Evolutionary conservation across 2,329 filamentous ascomycete species (phyloP).

Genomic region (Coniochaeta sp.): DNA sequence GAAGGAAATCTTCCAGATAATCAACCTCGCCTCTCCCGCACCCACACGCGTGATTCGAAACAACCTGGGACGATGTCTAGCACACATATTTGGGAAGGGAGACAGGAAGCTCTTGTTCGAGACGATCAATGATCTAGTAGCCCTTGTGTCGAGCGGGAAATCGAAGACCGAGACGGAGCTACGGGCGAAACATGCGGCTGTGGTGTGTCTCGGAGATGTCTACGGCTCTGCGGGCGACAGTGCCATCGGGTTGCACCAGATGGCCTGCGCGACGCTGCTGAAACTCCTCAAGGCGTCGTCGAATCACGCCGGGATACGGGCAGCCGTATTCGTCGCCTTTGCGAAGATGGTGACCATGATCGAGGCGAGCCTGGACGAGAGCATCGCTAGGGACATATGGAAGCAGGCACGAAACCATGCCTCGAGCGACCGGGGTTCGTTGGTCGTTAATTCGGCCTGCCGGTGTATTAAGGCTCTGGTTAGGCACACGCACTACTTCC

Average conservation of each 20-base stretch:
- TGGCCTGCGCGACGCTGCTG: constrained; percentile 64
- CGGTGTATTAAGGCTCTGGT: constrained; percentile 70
- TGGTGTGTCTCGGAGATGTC: constrained; percentile 78
- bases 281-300: constrained; percentile 75
- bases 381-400: constrained; percentile 82
- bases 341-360: constrained; percentile 73
- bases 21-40: constrained; percentile 72
- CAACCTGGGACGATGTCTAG: constrained; percentile 78
- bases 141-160: constrained; percentile 67
- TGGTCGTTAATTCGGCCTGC: constrained; percentile 74
- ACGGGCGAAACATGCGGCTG: constrained; percentile 78
- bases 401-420: constrained; percentile 78
- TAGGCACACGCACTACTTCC: constrained; percentile 71
- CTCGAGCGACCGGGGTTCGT: constrained; percentile 70
- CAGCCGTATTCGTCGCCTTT: constrained; percentile 67
- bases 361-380: constrained; percentile 71
- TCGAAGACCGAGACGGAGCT: constrained; percentile 67
- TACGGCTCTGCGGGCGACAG: constrained; percentile 93
- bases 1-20: constrained; percentile 87
- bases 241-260: constrained; percentile 72
- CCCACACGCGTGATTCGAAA: constrained; percentile 86
- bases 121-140: constrained; percentile 81
- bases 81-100: constrained; percentile 73
- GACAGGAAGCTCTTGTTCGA: constrained; percentile 91
- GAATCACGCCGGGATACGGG: constrained; percentile 74